Evolutionary conservation across 75 land plant genomes (phyloP).

Genomic region (Picea sitchensis): DNA sequence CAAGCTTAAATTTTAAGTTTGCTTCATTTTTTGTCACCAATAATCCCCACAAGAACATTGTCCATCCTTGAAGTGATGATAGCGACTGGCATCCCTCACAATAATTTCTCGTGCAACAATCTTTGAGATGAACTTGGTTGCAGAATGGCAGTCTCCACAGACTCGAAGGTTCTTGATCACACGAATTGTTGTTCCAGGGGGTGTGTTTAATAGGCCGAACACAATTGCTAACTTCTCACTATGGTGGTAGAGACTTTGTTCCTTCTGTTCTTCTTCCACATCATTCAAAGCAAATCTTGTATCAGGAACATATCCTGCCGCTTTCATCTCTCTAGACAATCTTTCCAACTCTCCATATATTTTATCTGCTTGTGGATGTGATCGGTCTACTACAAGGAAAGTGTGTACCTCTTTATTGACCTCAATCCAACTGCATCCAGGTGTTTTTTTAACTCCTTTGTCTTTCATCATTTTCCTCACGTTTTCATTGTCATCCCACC

Average conservation of each 20-base stretch:
- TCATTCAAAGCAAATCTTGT: conserved; percentile 15
- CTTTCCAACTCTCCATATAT: conserved; percentile 12
- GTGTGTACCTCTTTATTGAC: conserved; percentile 2
- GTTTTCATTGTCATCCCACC: conserved; percentile 13
- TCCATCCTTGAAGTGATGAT: conserved; percentile 30
- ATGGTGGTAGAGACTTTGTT: conserved; percentile 12
- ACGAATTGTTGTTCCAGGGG: conserved; percentile 19
- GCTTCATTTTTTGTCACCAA: conserved; percentile 3
- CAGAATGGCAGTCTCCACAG: conserved; percentile 23
- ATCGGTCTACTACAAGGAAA: conserved; percentile 7
- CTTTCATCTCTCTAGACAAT: conserved; percentile 15
- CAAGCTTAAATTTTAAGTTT: too few species aligned
- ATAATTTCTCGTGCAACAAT: conserved; percentile 15
- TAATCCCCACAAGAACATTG: conserved; percentile 29
- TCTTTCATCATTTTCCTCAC: conserved; percentile 16
- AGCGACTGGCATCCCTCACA: conserved; percentile 23
- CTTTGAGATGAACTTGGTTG: conserved; percentile 23
- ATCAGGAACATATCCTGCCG: conserved; percentile 15
- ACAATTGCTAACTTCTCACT: conserved; percentile 36
- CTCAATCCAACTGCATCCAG: conserved; percentile 17
- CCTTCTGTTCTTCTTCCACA: conserved; percentile 9
- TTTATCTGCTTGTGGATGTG: conserved; percentile 13
- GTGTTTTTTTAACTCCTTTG: conserved; percentile 6
- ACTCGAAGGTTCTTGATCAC: conserved; percentile 21
- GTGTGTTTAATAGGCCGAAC: conserved; percentile 27